Percentiles rank a stretch among this genome's conserved stretches.
These are phyloP conservation scores for Telopea speciosissima DNA, from an alignment of 177 flowering plant species.

Conservation along the genomic window DNA sequence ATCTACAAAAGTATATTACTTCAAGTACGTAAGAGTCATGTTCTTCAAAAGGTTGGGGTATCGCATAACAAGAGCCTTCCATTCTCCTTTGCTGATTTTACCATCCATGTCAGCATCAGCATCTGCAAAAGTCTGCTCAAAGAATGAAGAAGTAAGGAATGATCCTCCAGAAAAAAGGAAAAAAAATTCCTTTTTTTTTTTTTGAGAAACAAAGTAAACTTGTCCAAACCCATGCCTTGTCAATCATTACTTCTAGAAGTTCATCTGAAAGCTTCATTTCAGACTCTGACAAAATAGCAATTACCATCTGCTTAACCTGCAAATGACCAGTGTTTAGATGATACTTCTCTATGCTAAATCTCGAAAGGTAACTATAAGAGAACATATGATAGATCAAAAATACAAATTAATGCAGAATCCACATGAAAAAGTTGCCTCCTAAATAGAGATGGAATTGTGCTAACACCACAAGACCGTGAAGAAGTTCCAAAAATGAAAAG, in stretches of 20 bases:
- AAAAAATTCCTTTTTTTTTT: neutral
- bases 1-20: slow-evolving; percentile 26
- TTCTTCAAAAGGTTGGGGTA: slow-evolving; percentile 65
- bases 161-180: neutral
- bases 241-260: slow-evolving; percentile 61
- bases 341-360: too few relatives aligned
- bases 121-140: slow-evolving; percentile 73
- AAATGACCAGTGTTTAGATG: slow-evolving; percentile 5
- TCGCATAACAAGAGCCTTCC: slow-evolving; percentile 59
- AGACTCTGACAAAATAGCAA: slow-evolving; percentile 66
- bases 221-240: slow-evolving; percentile 35
- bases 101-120: slow-evolving; percentile 78
- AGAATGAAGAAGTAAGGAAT: neutral
- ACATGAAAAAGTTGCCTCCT: neutral
- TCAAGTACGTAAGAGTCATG: slow-evolving; percentile 87
- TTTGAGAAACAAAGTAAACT: neutral
- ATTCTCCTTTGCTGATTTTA: slow-evolving; percentile 63
- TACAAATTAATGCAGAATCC: neutral
- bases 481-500: too few relatives aligned
- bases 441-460: too few relatives aligned
- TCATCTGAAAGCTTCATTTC: slow-evolving; percentile 59
- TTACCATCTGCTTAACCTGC: slow-evolving; percentile 85
- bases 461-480: too few relatives aligned
- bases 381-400: neutral
- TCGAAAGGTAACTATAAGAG: neutral